Evolutionary conservation across 2,329 filamentous ascomycete species (phyloP), one percentile per base, ranked within the genome.

Genomic region (Ramularia collo-cygni): DNA sequence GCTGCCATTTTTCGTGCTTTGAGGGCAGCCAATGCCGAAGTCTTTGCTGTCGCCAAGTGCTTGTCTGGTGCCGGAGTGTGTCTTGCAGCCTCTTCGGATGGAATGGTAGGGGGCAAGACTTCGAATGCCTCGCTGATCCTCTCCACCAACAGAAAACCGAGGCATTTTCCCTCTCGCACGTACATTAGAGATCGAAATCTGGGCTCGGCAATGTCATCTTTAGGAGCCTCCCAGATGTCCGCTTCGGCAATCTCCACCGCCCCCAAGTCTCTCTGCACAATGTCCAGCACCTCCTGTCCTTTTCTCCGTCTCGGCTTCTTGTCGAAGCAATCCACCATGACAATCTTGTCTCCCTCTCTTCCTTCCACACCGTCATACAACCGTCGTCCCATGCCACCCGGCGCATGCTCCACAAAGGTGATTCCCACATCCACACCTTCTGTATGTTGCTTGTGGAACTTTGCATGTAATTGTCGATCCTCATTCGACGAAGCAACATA

Each of bases 151-250:
- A 77, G 75, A 13, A 77, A 64, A 2, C 77, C 79, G 7, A 83
- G 67, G 52, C 79, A 83, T 48, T 76, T 80, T 35, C 70, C 70
- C 27, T 73, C 72, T 42, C 71, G 70, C 43, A 83, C 65, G 52
- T 81, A 79, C 18, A 83, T 52, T 51, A 78, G 83, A 8, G 74
- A 69, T 52, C 75, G 78, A 60, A 74, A 81, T 35, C 72, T 58
- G 74, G 66, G 44, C 53, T 54, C 42, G n/a, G 28, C 39, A 51
- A 50, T 19, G 59, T 51, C 48, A 56, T 63, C 49, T 60, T 70
- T 29, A 2, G 27, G 24, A 50, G 64, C 67, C 33, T 71, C 70
- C 78, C 77, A 83, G 27, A 81, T 60, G 16, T 69, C 62, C 21
- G 70, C 66, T 17, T 81, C 76, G 16, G 66, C 59, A 37, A 83